phyloP scores from a whole-genome alignment of 2,329 filamentous ascomycete genomes.

The Fusarium stilboides region DNA sequence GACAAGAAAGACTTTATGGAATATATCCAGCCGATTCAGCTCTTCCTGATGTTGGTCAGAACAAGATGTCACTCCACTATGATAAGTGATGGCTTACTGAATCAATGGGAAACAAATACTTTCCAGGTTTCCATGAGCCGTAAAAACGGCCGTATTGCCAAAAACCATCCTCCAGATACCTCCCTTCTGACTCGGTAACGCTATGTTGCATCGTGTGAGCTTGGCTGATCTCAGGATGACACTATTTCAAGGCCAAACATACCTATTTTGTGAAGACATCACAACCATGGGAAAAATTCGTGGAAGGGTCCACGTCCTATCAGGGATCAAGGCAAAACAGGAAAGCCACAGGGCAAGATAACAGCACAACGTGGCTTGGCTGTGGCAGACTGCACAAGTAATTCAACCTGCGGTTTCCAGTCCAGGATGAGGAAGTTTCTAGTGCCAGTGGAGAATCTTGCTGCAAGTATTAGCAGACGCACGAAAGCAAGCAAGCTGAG shows the following conservation, averaged over 20 bases:
- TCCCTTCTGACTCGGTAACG: slow-evolving; percentile 36
- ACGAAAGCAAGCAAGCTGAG: slow-evolving; percentile 29
- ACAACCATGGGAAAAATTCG: slow-evolving; percentile 44
- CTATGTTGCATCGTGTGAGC: slow-evolving; percentile 38
- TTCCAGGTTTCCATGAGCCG: slow-evolving; percentile 75
- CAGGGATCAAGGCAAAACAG: slow-evolving; percentile 14
- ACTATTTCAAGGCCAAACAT: slow-evolving; percentile 15
- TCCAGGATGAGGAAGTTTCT: slow-evolving; percentile 28
- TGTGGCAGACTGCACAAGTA: slow-evolving; percentile 18
- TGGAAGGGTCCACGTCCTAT: slow-evolving; percentile 26
- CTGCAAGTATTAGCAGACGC: slow-evolving; percentile 37
- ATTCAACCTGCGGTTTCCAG: slow-evolving; percentile 15
- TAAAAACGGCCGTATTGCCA: slow-evolving; percentile 79
- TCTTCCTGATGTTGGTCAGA: slow-evolving; percentile 68
- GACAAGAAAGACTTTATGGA: slow-evolving; percentile 82
- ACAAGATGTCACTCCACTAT: background rate
- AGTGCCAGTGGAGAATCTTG: slow-evolving; percentile 26
- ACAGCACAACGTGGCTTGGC: slow-evolving; percentile 26
- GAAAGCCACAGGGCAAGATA: slow-evolving; percentile 2
- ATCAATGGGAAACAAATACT: slow-evolving; percentile 85
- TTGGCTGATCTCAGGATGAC: slow-evolving; percentile 6
- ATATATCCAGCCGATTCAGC: slow-evolving; percentile 84
- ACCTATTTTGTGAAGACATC: slow-evolving; percentile 54
- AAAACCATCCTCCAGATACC: slow-evolving; percentile 49
- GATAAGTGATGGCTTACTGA: slow-evolving; percentile 65